These are phyloP conservation scores for Quercus lobata DNA, from an alignment of 331 rosid genomes.

Conservation along the genomic window DNA sequence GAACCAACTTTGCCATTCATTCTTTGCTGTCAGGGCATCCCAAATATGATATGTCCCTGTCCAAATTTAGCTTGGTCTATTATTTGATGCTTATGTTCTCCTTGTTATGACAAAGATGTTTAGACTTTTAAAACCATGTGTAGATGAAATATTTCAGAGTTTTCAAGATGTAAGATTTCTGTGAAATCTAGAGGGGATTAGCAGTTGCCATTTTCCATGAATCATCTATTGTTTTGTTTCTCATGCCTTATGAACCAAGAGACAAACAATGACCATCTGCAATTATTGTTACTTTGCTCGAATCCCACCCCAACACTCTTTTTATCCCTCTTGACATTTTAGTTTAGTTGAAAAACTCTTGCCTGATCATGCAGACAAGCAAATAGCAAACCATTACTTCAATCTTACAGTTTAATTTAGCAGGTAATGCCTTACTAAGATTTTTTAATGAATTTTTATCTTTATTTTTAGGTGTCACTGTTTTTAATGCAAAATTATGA, in stretches of 20 bases:
- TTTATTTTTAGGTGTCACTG: conserved; percentile 58
- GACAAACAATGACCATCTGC: not conserved
- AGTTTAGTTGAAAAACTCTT: not conserved
- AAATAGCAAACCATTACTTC: not conserved
- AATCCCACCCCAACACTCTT: not conserved
- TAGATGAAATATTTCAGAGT: not conserved
- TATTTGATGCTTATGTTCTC: not conserved
- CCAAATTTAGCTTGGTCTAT: not conserved
- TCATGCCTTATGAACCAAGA: not conserved
- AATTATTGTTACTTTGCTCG: not conserved
- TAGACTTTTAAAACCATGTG: not conserved
- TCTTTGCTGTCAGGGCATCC: not conserved
- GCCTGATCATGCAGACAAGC: not conserved
- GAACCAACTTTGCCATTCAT: too few species aligned
- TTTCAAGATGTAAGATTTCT: not conserved
- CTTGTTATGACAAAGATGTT: not conserved
- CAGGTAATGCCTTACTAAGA: not conserved
- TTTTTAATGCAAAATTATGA: conserved; percentile 58
- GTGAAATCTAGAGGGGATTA: not conserved
- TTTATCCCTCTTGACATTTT: not conserved
- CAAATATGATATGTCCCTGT: not conserved
- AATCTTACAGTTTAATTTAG: not conserved
- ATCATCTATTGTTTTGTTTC: not conserved
- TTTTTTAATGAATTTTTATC: not conserved
- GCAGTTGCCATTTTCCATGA: not conserved